Percentiles rank a stretch among this genome's conserved stretches.
These are phyloP conservation scores for Aegilops sharonensis DNA, from an alignment of 176 grass and related monocot species.

Conservation along the genomic window DNA sequence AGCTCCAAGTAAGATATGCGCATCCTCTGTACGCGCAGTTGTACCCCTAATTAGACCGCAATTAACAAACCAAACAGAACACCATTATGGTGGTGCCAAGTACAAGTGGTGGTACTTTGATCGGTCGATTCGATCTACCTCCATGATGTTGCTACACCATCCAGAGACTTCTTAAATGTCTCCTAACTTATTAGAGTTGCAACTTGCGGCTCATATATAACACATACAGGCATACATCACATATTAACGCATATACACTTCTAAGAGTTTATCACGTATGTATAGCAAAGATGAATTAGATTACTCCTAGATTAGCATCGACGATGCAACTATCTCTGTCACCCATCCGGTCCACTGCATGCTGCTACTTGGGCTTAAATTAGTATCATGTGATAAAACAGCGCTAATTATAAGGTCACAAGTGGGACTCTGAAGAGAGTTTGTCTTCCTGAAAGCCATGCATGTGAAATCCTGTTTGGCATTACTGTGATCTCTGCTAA, in stretches of 20 bases:
- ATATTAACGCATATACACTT: background rate
- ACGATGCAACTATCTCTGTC: background rate
- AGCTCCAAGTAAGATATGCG: background rate
- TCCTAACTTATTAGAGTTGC: background rate
- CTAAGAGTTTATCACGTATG: background rate
- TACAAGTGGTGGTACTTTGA: background rate
- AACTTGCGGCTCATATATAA: background rate
- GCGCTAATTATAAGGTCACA: background rate
- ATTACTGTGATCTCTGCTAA: slow-evolving; percentile 1
- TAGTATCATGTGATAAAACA: background rate
- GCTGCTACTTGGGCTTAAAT: background rate
- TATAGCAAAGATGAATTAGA: background rate
- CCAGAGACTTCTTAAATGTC: background rate
- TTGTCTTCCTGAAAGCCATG: background rate
- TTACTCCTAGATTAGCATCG: background rate
- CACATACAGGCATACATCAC: background rate
- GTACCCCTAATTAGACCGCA: background rate
- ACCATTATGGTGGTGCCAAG: background rate
- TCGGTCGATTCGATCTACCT: background rate
- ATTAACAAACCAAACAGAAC: background rate
- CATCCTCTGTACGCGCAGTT: background rate
- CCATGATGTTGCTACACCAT: background rate
- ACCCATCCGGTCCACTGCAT: background rate
- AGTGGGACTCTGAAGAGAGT: background rate
- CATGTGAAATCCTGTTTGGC: slow-evolving; percentile 33